Conservation (phyloP, 1,284 basidiomycete genomes). For the Naganishia sp. region DNA sequence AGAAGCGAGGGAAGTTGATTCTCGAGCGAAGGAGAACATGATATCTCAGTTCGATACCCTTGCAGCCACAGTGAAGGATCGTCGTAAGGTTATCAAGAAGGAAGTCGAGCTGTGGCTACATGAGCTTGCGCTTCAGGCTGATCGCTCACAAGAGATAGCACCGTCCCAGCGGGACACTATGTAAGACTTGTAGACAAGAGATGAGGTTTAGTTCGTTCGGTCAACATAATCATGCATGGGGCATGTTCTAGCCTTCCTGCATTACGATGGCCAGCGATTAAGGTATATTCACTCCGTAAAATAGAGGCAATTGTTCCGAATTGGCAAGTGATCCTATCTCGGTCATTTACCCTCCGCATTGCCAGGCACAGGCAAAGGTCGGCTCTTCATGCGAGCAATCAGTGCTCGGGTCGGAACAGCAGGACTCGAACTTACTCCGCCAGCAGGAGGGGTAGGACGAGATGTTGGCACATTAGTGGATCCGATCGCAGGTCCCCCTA, state of each 20-base stretch:
- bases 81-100: neutral
- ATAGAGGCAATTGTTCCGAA: too few species aligned
- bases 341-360: conserved; percentile 1
- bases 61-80: neutral
- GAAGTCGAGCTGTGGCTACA: conserved; percentile 3
- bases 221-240: too few species aligned
- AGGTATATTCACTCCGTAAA: too few species aligned
- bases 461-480: conserved; percentile 2
- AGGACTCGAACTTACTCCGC: conserved; percentile 7
- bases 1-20: neutral
- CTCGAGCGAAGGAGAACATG: neutral
- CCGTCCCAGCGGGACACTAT: too few species aligned
- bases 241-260: too few species aligned
- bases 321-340: neutral
- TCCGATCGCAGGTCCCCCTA: conserved; percentile 14
- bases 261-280: too few species aligned
- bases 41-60: neutral
- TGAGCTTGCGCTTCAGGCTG: neutral
- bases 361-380: conserved; percentile 16
- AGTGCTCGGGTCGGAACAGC: neutral
- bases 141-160: neutral
- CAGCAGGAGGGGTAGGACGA: neutral
- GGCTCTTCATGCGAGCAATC: conserved; percentile 9
- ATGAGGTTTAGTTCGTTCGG: too few species aligned
- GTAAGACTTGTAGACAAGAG: too few species aligned